Evolutionary conservation across 108 stramenopile species (phyloP).

Genomic region (Cyclotella choctawhatcheeana): DNA sequence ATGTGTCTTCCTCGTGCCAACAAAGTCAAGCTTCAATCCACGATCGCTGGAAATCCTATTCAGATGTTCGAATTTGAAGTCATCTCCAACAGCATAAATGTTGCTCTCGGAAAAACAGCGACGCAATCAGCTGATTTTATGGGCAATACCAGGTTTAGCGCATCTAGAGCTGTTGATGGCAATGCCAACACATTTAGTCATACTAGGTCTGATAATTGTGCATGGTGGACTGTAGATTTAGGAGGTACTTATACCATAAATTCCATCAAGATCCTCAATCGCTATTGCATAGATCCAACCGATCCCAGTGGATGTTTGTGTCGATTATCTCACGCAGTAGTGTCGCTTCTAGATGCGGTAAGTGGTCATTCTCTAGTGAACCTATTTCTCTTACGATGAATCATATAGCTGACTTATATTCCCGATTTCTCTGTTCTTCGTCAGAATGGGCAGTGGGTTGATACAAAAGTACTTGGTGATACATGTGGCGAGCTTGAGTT

Average conservation of each 20-base stretch:
- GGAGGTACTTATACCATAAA: background rate
- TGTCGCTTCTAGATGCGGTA: background rate
- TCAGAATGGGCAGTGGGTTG: no score
- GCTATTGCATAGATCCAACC: background rate
- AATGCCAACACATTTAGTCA: background rate
- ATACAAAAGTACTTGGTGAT: no score
- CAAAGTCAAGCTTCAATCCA: no score
- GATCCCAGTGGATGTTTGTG: background rate
- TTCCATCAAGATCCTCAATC: background rate
- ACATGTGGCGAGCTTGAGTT: no score
- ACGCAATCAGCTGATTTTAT: background rate
- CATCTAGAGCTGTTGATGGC: background rate
- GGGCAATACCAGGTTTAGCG: background rate
- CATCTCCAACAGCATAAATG: background rate
- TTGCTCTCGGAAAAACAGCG: background rate
- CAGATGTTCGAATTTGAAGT: background rate
- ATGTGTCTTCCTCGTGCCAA: no score
- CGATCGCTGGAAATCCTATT: background rate
- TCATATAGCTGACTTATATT: no score
- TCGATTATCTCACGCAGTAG: constrained; percentile 1
- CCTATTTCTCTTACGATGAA: no score
- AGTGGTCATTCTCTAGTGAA: no score
- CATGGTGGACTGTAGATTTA: background rate
- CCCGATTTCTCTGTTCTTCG: no score
- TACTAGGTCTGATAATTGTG: background rate